phyloP scores from a whole-genome alignment of 495 filamentous ascomycete genomes.

The Penicillium crystallinum region DNA sequence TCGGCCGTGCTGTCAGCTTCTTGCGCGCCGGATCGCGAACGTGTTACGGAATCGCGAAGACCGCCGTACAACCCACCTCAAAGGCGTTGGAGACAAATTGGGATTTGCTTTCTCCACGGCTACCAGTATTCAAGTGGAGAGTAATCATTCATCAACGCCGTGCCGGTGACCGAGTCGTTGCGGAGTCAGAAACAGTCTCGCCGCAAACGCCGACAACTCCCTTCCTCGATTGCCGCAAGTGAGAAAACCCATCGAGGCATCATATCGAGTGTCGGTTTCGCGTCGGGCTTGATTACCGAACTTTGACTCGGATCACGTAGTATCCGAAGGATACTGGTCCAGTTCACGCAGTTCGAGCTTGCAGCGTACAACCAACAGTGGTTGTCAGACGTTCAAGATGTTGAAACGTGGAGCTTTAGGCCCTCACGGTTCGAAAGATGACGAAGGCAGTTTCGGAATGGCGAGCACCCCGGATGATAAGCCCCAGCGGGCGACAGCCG shows the following conservation, averaged over 20 bases:
- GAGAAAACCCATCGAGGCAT: background rate
- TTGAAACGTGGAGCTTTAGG: slow-evolving; percentile 36
- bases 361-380: background rate
- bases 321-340: slow-evolving; percentile 5
- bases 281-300: background rate
- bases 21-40: slow-evolving; percentile 22
- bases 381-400: slow-evolving; percentile 22
- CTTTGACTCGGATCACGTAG: background rate
- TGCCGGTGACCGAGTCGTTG: background rate
- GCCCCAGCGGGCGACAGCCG: slow-evolving; percentile 46
- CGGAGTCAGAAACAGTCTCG: background rate
- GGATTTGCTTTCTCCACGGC: slow-evolving; percentile 1
- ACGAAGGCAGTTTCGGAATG: slow-evolving; percentile 32
- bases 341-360: background rate
- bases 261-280: background rate
- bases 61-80: slow-evolving; percentile 1
- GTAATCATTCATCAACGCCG: background rate
- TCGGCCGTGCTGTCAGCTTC: slow-evolving; percentile 5
- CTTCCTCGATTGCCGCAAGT: background rate
- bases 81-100: slow-evolving; percentile 8
- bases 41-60: slow-evolving; percentile 19
- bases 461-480: slow-evolving; percentile 42
- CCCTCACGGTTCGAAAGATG: slow-evolving; percentile 33
- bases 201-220: slow-evolving; percentile 2
- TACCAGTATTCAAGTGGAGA: background rate